Evolutionary conservation across 73 alveolate genomes (phyloP), one percentile per base, ranked within the genome.

Genomic region (Paramecium sonneborni): DNA sequence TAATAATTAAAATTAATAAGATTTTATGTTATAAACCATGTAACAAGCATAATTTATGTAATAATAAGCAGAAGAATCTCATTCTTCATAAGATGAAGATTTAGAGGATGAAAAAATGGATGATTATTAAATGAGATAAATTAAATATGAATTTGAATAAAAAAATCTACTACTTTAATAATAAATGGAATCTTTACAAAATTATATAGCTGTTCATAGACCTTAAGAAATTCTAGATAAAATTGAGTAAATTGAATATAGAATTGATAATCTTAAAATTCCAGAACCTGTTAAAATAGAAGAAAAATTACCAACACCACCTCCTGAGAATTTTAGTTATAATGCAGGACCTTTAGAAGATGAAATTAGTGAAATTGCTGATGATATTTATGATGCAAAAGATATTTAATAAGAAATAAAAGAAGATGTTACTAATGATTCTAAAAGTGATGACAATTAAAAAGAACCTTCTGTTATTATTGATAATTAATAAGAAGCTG

Each of bases 401-500:
- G 90, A 39, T 23, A 1, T 30, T 18, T 15, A 39, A 79, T 20
- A 79, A 79, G 74, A 46, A 14, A 79, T 79, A 12, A 41, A 79
- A 20, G 90, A 79, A 6, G 90, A 79, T 21, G 72, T 79, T 18
- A 24, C 84, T 14, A 62, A 62, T 62, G 84, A 79, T 23, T 79
- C 90, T 20, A 62, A 44, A 44, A 62, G 43, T 30, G 90, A 44
- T 23, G 74, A 41, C 18, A 55, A 9, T 23, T 57, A 79, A 79
- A 30, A 39, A 18, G 90, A 79, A 43, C 76, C 74, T 5, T 38
- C 69, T 9, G 55, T 43, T 39, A 79, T 39, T 24, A 41, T 38
- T 2, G 90, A 79, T 39, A 79, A 79, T 24, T n/a, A 79, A 79
- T 10, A 41, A 14, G 90, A 79, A 41, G 90, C 90, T n/a, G 90